A percentile compares a stretch with the other conserved stretches of the same genome.
phyloP scores from a whole-genome alignment of 1,284 basidiomycete genomes.

The Ustilago loliicola region DNA sequence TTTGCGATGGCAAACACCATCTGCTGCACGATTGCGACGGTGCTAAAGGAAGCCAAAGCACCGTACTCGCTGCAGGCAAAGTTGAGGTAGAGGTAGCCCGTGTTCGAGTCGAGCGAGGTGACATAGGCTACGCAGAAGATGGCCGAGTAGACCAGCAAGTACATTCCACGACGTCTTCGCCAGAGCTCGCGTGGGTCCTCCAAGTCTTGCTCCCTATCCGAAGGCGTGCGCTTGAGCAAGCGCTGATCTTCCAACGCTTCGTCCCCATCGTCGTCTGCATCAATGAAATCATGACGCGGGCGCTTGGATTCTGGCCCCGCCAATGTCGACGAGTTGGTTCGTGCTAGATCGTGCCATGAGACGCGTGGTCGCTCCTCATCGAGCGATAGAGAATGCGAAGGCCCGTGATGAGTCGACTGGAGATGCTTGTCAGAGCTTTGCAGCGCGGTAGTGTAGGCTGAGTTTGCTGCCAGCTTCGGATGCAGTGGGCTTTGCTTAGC shows the following conservation, averaged over 20 bases:
- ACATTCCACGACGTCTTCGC: constrained; percentile 40
- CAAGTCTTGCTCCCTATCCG: constrained; percentile 19
- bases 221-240: constrained; percentile 19
- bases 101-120: constrained; percentile 74
- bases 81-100: constrained; percentile 73
- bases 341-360: constrained; percentile 34
- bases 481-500: not conserved
- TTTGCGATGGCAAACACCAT: constrained; percentile 78
- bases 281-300: not conserved
- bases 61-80: constrained; percentile 68
- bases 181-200: constrained; percentile 36
- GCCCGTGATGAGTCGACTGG: not conserved
- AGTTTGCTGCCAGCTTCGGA: not conserved
- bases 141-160: constrained; percentile 57
- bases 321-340: constrained; percentile 3
- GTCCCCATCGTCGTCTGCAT: constrained; percentile 13
- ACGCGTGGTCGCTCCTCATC: constrained; percentile 33
- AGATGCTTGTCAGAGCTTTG: not conserved
- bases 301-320: constrained; percentile 22
- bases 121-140: constrained; percentile 80
- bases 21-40: constrained; percentile 68
- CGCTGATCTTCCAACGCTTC: constrained; percentile 28
- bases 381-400: not conserved
- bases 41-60: constrained; percentile 71
- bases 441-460: not conserved